Base-by-base conservation (phyloP, 768 basidiomycete species). In the Ramaria sp. region DNA sequence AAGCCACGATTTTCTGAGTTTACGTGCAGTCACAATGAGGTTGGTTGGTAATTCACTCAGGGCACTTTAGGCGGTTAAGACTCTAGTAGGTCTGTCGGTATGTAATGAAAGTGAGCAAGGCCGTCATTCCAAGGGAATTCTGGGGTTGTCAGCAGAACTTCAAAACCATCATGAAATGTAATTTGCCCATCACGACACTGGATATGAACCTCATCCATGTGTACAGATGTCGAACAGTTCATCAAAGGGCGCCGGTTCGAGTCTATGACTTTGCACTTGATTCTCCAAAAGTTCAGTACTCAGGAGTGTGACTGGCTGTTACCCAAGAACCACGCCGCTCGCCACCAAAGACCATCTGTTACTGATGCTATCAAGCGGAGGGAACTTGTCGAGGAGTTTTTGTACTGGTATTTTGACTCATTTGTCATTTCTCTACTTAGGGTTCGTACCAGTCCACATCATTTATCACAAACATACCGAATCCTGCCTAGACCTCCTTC, bases 361-460 rank as follows among this genome's bases (percentile, higher is more conserved):
- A 78, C 79, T 0, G 93, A 97, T 61, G 69, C 79, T 1, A 60
- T 79, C 30, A 96, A 91, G 65, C 77, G 90, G 16, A 73, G 79
- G n/a, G 83, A 91, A 62, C 67, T 98, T 13, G 62, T 93, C 0
- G 82, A 89, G 63, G 90, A 97, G 49, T 90, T 95, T 62, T 55
- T 97, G n/a, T 87, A 82, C 63, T 99, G 96, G 96, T 84, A 91
- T 60, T 89, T 96, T 56, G 87, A 93, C 62, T 83, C 81, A 0
- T 92, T 94, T 65, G 66, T 98, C 6, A 66, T 87, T 3, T 79
- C 86, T 0, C 69, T 98, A 4, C 66, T 98, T 32, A 85, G 79
- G 72, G 95, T 89, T 58, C 43, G 76, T 63, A 18, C 32, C 32
- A 34, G 3, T 34, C 12, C 34, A 27, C 25, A 22, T 24, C 41